These are phyloP conservation scores for Eutrema yunnanense DNA, from an alignment of 345 rosid species.

Conservation along the genomic window DNA sequence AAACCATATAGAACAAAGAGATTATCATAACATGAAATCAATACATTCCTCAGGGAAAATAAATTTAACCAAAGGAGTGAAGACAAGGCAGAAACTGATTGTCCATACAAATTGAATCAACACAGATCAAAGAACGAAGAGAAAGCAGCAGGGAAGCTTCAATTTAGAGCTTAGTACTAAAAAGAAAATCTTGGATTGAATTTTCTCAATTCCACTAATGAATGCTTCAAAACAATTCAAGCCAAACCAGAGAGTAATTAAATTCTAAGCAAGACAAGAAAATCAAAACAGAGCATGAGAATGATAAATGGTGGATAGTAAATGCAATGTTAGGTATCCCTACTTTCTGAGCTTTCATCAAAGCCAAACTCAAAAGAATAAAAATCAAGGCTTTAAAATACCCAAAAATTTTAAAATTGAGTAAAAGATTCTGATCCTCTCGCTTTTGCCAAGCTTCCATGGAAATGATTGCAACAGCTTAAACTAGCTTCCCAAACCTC, in stretches of 20 bases:
- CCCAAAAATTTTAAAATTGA: not conserved
- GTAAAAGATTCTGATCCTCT: conserved; percentile 3
- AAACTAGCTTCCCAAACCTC: not conserved
- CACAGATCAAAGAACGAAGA: not conserved
- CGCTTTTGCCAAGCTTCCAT: not conserved
- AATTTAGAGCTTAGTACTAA: not conserved
- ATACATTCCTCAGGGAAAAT: not conserved
- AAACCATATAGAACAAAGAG: not conserved
- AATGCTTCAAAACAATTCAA: not conserved
- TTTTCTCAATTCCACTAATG: not conserved
- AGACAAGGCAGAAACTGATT: not conserved
- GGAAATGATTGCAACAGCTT: not conserved
- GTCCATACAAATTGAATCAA: not conserved
- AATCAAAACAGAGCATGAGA: not conserved
- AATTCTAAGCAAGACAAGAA: conserved; percentile 7
- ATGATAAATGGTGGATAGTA: not conserved
- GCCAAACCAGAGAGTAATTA: not conserved
- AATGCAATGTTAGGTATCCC: conserved; percentile 20
- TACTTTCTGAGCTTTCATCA: conserved; percentile 18
- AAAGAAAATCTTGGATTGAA: not conserved
- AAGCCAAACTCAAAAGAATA: conserved; percentile 1
- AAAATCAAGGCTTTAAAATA: not conserved
- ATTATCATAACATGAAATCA: not conserved
- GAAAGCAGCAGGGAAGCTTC: not conserved
- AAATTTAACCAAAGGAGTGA: not conserved